Evolutionary conservation across 441 rosid species (phyloP), one percentile per base, ranked within the genome.

Genomic region (Hypseocharis bilobata): DNA sequence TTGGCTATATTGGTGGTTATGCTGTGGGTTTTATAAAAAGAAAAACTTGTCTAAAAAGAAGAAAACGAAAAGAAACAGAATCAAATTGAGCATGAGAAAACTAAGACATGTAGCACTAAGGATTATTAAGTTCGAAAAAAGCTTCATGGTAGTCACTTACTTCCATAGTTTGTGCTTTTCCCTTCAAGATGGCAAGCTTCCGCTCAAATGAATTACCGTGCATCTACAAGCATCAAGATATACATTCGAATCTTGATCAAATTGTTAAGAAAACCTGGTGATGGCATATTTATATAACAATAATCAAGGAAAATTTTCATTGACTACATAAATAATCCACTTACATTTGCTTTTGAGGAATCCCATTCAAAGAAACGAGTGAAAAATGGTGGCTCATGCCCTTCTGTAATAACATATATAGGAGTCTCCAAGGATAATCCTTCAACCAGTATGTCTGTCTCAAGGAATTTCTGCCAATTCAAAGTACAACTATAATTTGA

Each of bases 131-230:
- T n/a, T n/a, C n/a, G n/a, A n/a, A n/a, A n/a, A 29, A 66, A 62
- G 8, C 70, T 55, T 62, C 4, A n/a, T 5, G 42, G 62, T 61
- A 68, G 61, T 47, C 29, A 68, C 82, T 76, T 85, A 87, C 98
- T 42, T 84, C 88, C 34, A 70, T 71, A 66, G 63, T 75, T 71
- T 80, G 83, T 36, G 79, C 72, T 72, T 80, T 83, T 70, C 92
- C 93, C 78, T 86, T 89, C 58, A 92, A 76, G 69, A 81, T 72
- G 64, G 79, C 83, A 34, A 92, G 95, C 80, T 88, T 92, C 77
- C 96, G 78, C 76, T 92, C 91, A 73, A 87, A 92, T 22, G 98
- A 92, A 82, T 92, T 86, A 38, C 98, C 96, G 70, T 77, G 90
- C 91, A 92, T 82, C 96, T 89, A 74, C 67, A 78, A 70, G 32